A percentile compares a stretch with the other conserved stretches of the same genome.
These are phyloP conservation scores for Cordyceps cateniannulata DNA, from an alignment of 2,329 filamentous ascomycete species.

Conservation along the genomic window DNA sequence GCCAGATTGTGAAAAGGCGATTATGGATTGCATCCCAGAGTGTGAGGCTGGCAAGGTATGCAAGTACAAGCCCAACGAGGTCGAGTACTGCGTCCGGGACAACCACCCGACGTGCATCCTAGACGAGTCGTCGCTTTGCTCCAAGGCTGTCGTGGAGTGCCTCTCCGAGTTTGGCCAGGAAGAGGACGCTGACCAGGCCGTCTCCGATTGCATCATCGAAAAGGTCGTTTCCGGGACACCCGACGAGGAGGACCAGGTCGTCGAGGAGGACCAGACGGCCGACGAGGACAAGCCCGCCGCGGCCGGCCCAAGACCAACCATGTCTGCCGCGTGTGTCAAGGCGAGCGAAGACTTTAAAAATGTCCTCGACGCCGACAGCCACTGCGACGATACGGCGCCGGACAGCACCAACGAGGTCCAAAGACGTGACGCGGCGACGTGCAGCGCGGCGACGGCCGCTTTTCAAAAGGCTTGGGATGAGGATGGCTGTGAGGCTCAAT, in stretches of 20 bases:
- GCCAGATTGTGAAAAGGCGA: background rate
- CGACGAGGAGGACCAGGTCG: too few relatives aligned
- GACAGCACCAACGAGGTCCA: background rate
- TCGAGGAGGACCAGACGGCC: background rate
- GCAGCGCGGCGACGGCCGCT: background rate
- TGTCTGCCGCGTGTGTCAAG: background rate
- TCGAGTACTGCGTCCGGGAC: background rate
- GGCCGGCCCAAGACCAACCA: background rate
- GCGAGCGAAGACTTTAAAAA: background rate
- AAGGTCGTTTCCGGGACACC: background rate
- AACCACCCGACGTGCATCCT: background rate
- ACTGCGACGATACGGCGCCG: background rate
- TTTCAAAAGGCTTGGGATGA: background rate
- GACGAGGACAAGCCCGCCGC: background rate
- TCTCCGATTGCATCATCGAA: background rate
- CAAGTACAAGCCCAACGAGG: too few relatives aligned
- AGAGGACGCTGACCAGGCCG: background rate
- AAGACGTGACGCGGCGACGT: background rate
- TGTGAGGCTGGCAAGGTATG: too few relatives aligned
- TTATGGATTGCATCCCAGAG: background rate
- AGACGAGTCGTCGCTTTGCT: background rate
- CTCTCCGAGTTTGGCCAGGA: background rate
- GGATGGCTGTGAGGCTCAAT: background rate
- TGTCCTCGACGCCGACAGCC: background rate
- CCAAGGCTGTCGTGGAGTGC: background rate